Conservation (phyloP, 2,329 filamentous ascomycete genomes). For the Stagonosporopsis rhizophila region DNA sequence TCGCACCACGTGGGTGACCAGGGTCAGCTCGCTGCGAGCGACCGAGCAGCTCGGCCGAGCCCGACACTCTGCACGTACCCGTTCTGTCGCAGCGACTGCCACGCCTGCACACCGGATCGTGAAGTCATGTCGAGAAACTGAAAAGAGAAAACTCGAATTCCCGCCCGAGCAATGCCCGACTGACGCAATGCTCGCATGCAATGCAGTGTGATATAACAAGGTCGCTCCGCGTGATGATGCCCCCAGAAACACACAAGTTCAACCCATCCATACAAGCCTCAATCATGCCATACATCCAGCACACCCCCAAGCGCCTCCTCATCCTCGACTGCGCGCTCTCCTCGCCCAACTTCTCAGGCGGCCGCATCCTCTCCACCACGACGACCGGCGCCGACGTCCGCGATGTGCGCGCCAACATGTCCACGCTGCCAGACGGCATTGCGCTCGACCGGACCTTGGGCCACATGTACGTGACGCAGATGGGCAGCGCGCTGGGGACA, state of each 20-base stretch:
- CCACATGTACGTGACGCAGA: constrained; percentile 43
- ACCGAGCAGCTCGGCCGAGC: constrained; percentile 12
- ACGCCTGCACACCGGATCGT: background rate
- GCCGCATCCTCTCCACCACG: constrained; percentile 10
- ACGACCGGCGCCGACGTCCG: background rate
- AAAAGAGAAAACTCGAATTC: background rate
- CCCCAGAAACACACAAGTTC: too few species aligned
- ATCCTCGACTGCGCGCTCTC: constrained; percentile 14
- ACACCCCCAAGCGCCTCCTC: constrained; percentile 3
- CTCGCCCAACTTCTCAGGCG: background rate
- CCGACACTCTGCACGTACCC: background rate
- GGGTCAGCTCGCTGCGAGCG: too few species aligned
- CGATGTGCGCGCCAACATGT: constrained; percentile 13
- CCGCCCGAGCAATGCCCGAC: background rate
- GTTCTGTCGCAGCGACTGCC: background rate
- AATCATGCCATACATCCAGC: constrained; percentile 33
- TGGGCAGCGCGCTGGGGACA: constrained; percentile 23
- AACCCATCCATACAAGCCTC: too few species aligned
- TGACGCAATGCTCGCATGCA: too few species aligned
- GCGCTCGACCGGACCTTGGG: constrained; percentile 25
- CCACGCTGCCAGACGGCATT: constrained; percentile 41
- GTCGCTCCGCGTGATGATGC: too few species aligned
- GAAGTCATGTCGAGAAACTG: background rate
- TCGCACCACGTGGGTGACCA: constrained; percentile 11
- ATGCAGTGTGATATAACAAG: too few species aligned